Evolutionary conservation across 169 alveolate species (phyloP).

Genomic region (Eimeria acervulina): DNA sequence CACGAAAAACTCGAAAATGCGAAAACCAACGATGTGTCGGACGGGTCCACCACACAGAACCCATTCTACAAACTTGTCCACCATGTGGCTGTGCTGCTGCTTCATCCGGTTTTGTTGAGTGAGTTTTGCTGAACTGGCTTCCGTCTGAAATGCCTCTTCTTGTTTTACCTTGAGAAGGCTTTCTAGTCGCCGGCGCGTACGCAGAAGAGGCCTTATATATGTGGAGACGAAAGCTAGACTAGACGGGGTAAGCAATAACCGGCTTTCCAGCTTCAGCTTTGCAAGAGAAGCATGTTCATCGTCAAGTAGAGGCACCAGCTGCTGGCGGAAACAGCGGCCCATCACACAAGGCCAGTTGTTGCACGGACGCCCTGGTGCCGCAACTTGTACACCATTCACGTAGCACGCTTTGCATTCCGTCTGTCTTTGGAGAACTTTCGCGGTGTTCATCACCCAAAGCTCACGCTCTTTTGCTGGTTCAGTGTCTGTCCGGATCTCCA

Average conservation of each 20-base stretch:
- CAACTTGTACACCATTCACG: background rate
- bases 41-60: slow-evolving; percentile 65
- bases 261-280: slow-evolving; percentile 63
- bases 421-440: background rate
- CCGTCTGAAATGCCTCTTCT: slow-evolving; percentile 31
- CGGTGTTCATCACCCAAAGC: slow-evolving; percentile 51
- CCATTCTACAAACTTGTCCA: slow-evolving; percentile 52
- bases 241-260: slow-evolving; percentile 50
- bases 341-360: slow-evolving; percentile 63
- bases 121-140: slow-evolving; percentile 4
- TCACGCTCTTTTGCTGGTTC: background rate
- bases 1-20: slow-evolving; percentile 22
- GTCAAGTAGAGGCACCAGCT: slow-evolving; percentile 31
- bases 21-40: slow-evolving; percentile 63
- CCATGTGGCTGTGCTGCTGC: slow-evolving; percentile 73
- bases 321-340: slow-evolving; percentile 33
- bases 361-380: background rate
- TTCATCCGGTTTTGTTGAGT: slow-evolving; percentile 65
- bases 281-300: slow-evolving; percentile 62
- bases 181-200: slow-evolving; percentile 46
- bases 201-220: slow-evolving; percentile 69
- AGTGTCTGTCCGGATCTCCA: slow-evolving; percentile 4
- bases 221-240: slow-evolving; percentile 63
- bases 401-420: slow-evolving; percentile 10
- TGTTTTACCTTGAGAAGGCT: slow-evolving; percentile 33